Evolutionary conservation across 1,284 basidiomycete genomes (phyloP).

Genomic region (Malassezia yamatoensis): DNA sequence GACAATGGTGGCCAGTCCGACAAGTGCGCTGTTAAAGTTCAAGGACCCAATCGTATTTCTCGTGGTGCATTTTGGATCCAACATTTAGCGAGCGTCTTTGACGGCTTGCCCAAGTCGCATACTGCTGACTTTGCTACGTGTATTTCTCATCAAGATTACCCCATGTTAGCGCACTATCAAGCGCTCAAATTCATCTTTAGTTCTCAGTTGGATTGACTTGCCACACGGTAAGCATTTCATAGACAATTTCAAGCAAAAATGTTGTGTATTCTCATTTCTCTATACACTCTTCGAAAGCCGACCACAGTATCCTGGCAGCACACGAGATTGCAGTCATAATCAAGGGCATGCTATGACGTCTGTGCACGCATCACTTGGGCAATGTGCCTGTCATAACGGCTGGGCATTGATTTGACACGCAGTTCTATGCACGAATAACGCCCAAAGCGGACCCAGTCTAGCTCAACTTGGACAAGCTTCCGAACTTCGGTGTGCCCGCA

Average conservation of each 20-base stretch:
- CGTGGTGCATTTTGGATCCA: constrained; percentile 33
- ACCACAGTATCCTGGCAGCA: no score
- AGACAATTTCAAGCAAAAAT: not conserved
- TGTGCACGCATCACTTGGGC: no score
- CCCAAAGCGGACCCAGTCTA: no score
- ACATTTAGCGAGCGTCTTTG: constrained; percentile 9
- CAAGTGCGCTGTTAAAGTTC: constrained; percentile 26
- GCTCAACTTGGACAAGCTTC: no score
- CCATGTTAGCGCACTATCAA: constrained; percentile 5
- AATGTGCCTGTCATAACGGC: no score
- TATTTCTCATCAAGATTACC: constrained; percentile 38
- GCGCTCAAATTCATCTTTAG: constrained; percentile 6
- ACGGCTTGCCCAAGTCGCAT: constrained; percentile 26
- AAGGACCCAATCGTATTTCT: constrained; percentile 39
- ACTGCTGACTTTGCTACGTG: constrained; percentile 33
- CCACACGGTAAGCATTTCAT: not conserved
- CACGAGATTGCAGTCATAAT: no score
- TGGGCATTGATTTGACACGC: no score
- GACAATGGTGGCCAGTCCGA: constrained; percentile 33
- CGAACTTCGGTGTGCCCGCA: no score
- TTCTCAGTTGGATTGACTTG: not conserved
- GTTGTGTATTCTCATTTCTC: not conserved
- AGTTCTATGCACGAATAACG: no score
- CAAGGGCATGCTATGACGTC: no score
- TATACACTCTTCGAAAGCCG: no score